phyloP scores from a whole-genome alignment of 2,329 filamentous ascomycete genomes.

The Aspergillus transmontanensis region DNA sequence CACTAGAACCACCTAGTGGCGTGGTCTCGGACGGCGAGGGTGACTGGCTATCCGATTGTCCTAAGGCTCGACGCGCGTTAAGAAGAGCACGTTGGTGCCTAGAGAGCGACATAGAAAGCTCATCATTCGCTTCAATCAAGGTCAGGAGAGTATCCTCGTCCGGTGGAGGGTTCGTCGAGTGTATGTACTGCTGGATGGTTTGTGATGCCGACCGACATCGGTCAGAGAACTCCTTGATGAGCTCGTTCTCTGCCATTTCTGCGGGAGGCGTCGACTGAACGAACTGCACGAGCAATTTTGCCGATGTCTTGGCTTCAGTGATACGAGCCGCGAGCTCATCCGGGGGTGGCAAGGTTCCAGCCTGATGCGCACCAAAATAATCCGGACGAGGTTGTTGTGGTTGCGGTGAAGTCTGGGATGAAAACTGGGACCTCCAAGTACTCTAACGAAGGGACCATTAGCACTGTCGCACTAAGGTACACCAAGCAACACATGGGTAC shows the following conservation, averaged over 20 bases:
- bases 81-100: slow-evolving; percentile 81
- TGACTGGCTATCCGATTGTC: slow-evolving; percentile 24
- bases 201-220: slow-evolving; percentile 79
- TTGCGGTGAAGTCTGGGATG: slow-evolving; percentile 29
- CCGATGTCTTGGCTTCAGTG: slow-evolving; percentile 87
- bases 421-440: slow-evolving; percentile 8
- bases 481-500: background rate
- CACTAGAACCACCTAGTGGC: slow-evolving; percentile 20
- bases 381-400: slow-evolving; percentile 20
- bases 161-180: slow-evolving; percentile 73
- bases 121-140: slow-evolving; percentile 92
- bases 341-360: slow-evolving; percentile 62
- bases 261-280: slow-evolving; percentile 78
- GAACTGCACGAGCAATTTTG: slow-evolving; percentile 88
- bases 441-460: slow-evolving; percentile 10
- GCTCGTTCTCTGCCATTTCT: slow-evolving; percentile 79
- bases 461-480: background rate
- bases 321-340: slow-evolving; percentile 79
- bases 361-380: slow-evolving; percentile 42
- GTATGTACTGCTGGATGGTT: slow-evolving; percentile 84
- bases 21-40: slow-evolving; percentile 19
- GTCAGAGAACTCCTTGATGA: slow-evolving; percentile 88
- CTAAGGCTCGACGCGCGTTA: slow-evolving; percentile 52
- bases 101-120: slow-evolving; percentile 77
- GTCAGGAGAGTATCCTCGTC: slow-evolving; percentile 94